phyloP scores from a whole-genome alignment of 805 yeast species.

The Candida insectorum region DNA sequence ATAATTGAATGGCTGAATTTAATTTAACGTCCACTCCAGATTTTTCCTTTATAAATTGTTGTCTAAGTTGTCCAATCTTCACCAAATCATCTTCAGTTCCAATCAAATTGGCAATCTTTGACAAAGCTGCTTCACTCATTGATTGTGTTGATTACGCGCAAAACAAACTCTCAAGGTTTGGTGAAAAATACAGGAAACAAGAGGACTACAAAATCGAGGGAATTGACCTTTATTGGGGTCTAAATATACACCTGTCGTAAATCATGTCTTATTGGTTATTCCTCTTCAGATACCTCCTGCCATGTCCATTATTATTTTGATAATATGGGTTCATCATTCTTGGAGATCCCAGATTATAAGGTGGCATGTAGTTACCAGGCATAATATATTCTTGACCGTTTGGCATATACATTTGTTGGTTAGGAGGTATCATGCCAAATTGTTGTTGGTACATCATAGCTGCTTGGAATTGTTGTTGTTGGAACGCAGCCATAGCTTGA shows the following conservation, averaged over 20 bases:
- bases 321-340: slow-evolving; percentile 7
- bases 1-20: slow-evolving; percentile 63
- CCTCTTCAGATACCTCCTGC: slow-evolving; percentile 15
- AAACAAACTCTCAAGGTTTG: too few relatives aligned
- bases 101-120: slow-evolving; percentile 36
- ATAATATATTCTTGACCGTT: slow-evolving; percentile 7
- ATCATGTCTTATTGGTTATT: slow-evolving; percentile 1
- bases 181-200: too few relatives aligned
- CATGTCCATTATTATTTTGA: slow-evolving; percentile 6
- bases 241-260: not conserved
- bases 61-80: slow-evolving; percentile 49
- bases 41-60: slow-evolving; percentile 65
- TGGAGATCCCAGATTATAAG: too few relatives aligned
- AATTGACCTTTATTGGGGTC: too few relatives aligned
- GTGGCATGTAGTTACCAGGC: slow-evolving; percentile 33
- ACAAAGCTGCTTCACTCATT: slow-evolving; percentile 41
- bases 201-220: too few relatives aligned
- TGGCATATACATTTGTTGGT: slow-evolving; percentile 20
- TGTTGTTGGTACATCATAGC: slow-evolving; percentile 39
- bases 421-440: slow-evolving; percentile 28
- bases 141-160: too few relatives aligned
- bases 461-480: slow-evolving; percentile 35
- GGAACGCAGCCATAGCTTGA: slow-evolving; percentile 23
- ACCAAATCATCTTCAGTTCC: slow-evolving; percentile 52
- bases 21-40: slow-evolving; percentile 72